Conservation (phyloP, 805 yeast species). For the Starmerella gropengiesseri region DNA sequence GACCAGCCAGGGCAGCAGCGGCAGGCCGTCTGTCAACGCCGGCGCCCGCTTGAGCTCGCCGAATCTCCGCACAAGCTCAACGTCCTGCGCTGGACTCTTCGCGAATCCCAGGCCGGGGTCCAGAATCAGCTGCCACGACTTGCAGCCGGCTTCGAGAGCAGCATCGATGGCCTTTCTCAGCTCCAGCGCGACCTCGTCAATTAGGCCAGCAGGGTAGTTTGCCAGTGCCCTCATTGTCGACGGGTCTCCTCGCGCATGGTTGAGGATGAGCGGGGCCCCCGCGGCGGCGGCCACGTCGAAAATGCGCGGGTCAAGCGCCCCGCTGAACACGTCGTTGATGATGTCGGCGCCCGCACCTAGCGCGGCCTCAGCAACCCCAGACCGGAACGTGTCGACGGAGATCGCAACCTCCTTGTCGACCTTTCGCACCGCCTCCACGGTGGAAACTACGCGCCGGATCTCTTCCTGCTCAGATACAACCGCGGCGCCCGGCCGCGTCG, state of each 20-base stretch:
- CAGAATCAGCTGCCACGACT: conserved; percentile 79
- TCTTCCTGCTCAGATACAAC: conserved; percentile 60
- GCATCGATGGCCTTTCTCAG: conserved; percentile 42
- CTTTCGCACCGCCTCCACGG: conserved; percentile 48
- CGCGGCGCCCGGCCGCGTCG: conserved; percentile 76
- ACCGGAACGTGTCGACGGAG: conserved; percentile 81
- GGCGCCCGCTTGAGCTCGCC: conserved; percentile 22
- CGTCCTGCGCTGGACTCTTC: conserved; percentile 61
- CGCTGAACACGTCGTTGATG: conserved; percentile 83
- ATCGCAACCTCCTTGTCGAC: conserved; percentile 39
- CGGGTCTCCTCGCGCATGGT: conserved; percentile 79
- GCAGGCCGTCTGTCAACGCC: conserved; percentile 20
- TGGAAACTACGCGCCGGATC: conserved; percentile 55
- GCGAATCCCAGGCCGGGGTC: conserved; percentile 98
- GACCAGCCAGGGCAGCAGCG: conserved; percentile 53
- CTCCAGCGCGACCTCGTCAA: conserved; percentile 56
- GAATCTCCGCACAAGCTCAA: conserved; percentile 43
- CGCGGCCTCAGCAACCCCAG: conserved; percentile 59
- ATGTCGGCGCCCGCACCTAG: conserved; percentile 76
- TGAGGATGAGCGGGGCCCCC: conserved; percentile 62
- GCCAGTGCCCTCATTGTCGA: conserved; percentile 56
- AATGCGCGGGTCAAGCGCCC: conserved; percentile 55
- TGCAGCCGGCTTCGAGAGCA: conserved; percentile 55
- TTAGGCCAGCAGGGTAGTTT: conserved; percentile 38
- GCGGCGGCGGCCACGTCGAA: conserved; percentile 56